These are phyloP conservation scores for Lipomyces japonicus DNA, from an alignment of 805 yeast species.

Conservation along the genomic window DNA sequence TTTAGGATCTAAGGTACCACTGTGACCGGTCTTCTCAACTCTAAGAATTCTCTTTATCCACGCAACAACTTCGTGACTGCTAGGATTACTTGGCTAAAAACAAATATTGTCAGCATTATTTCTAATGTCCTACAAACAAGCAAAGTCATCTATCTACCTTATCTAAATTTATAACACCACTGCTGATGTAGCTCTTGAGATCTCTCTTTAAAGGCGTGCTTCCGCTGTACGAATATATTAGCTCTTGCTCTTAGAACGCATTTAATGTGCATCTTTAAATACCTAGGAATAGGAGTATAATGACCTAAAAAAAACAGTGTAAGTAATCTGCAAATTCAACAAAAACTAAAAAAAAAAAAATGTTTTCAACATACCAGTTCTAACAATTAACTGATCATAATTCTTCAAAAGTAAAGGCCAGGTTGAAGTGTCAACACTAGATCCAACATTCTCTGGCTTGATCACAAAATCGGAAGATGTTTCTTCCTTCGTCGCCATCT, in stretches of 20 bases:
- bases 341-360: background rate
- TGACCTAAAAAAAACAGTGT: conserved; percentile 47
- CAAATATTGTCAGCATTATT: background rate
- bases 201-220: conserved; percentile 93
- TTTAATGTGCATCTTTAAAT: background rate
- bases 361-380: conserved; percentile 53
- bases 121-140: background rate
- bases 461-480: conserved; percentile 8
- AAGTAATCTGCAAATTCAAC: background rate
- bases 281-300: conserved; percentile 54
- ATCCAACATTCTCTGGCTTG: conserved; percentile 28
- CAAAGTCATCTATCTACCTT: conserved; percentile 49
- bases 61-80: conserved; percentile 98
- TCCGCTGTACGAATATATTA: conserved; percentile 44
- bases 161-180: conserved; percentile 96
- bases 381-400: conserved; percentile 87
- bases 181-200: conserved; percentile 78
- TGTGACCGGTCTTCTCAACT: conserved; percentile 96
- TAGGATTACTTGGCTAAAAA: conserved; percentile 80
- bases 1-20: conserved; percentile 97
- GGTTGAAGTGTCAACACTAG: conserved; percentile 80
- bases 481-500: conserved; percentile 3
- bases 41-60: conserved; percentile 96
- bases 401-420: conserved; percentile 95
- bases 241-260: background rate